Evolutionary conservation across 805 yeast genomes (phyloP).

Genomic region (Candida maris): DNA sequence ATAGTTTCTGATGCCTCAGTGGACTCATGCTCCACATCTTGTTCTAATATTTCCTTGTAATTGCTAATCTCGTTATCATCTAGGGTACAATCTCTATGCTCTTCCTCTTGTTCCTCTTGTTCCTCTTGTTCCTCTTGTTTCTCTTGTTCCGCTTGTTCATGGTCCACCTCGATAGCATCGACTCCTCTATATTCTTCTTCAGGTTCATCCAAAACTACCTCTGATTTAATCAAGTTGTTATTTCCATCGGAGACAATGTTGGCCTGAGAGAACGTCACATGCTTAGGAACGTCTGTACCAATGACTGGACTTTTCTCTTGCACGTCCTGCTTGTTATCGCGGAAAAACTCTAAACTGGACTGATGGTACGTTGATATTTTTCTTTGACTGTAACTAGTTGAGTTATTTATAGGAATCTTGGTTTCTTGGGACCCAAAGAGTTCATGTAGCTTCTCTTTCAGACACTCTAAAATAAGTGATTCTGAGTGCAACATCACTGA

Average conservation of each 20-base stretch:
- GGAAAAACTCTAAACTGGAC: too few relatives aligned
- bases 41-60: too few relatives aligned
- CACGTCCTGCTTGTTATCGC: too few relatives aligned
- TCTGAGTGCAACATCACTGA: constrained; percentile 69
- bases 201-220: constrained; percentile 4
- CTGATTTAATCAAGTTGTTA: too few relatives aligned
- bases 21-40: too few relatives aligned
- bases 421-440: constrained; percentile 40
- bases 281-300: too few relatives aligned
- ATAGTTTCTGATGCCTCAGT: too few relatives aligned
- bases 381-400: neutral
- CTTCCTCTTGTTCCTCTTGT: constrained; percentile 3
- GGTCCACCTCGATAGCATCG: constrained; percentile 5
- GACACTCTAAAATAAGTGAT: constrained; percentile 46
- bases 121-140: constrained; percentile 9
- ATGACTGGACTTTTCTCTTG: too few relatives aligned
- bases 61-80: too few relatives aligned
- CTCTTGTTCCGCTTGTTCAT: constrained; percentile 5
- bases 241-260: too few relatives aligned
- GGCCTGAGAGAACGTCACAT: too few relatives aligned
- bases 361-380: neutral
- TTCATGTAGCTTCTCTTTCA: constrained; percentile 47
- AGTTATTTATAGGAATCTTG: constrained; percentile 22
- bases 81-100: constrained; percentile 3
- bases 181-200: constrained; percentile 9